A percentile compares a stretch with the other conserved stretches of the same genome.
These are phyloP conservation scores for Leavenworthia alabamica DNA, from an alignment of 345 rosid genomes.

Conservation along the genomic window DNA sequence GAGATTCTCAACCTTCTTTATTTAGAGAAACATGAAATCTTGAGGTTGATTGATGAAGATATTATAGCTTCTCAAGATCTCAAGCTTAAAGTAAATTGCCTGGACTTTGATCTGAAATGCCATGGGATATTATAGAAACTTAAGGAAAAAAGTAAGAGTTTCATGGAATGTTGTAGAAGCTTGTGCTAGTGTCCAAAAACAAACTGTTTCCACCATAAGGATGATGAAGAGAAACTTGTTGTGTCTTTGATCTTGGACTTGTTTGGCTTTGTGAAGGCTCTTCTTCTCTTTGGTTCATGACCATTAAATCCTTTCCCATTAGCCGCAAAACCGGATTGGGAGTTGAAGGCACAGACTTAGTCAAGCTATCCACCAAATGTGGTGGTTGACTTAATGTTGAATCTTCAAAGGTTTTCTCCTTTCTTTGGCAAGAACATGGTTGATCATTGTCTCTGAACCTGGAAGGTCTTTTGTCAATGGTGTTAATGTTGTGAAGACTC, in stretches of 20 bases:
- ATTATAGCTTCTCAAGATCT: not conserved
- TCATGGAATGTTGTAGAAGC: conserved; percentile 21
- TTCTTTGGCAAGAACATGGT: conserved; percentile 85
- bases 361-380: conserved; percentile 5
- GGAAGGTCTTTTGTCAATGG: conserved; percentile 37
- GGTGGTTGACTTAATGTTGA: not conserved
- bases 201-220: conserved; percentile 3
- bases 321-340: conserved; percentile 73
- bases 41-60: not conserved
- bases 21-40: not conserved
- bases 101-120: conserved; percentile 1
- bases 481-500: conserved; percentile 17
- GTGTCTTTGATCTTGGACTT: conserved; percentile 7
- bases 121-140: conserved; percentile 6
- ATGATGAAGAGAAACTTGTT: conserved; percentile 2
- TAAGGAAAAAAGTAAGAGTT: not conserved
- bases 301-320: conserved; percentile 96
- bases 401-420: conserved; percentile 45
- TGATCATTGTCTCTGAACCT: conserved; percentile 45
- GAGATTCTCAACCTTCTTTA: not conserved
- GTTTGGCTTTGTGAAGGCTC: conserved; percentile 12
- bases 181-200: conserved; percentile 7
- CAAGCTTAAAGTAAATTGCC: not conserved
- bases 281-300: conserved; percentile 65
- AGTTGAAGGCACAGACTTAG: conserved; percentile 33